These are phyloP conservation scores for Bruguiera sexangula DNA, from an alignment of 345 rosid genomes.

Conservation along the genomic window DNA sequence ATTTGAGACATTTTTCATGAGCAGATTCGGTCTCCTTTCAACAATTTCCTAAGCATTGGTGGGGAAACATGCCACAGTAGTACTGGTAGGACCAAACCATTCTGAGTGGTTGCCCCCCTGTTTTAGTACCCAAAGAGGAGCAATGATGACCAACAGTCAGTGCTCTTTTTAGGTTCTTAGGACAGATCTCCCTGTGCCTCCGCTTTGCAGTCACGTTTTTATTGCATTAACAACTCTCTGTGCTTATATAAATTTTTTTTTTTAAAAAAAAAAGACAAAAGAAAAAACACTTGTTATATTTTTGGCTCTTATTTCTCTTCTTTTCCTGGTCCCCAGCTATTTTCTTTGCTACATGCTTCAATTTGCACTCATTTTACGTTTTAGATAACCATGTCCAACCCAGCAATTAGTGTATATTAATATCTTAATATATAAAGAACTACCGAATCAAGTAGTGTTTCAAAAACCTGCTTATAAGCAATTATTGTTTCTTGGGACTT, in stretches of 20 bases:
- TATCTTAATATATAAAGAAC: no score
- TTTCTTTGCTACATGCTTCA: no score
- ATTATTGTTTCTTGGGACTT: background rate
- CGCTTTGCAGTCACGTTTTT: background rate
- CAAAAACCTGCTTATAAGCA: no score
- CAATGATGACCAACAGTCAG: background rate
- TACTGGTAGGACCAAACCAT: background rate
- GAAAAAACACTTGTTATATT: background rate
- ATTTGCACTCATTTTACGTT: no score
- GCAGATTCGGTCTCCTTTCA: slow-evolving; percentile 3
- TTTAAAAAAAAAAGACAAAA: no score
- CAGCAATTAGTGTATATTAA: no score
- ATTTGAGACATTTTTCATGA: background rate
- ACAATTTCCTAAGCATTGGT: background rate
- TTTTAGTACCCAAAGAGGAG: background rate
- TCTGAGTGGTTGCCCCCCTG: slow-evolving; percentile 3
- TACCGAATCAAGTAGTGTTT: no score
- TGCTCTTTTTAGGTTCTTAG: background rate
- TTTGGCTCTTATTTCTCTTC: background rate
- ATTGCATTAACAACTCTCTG: background rate
- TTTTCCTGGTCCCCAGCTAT: background rate
- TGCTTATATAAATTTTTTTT: slow-evolving; percentile 3
- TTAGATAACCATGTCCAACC: no score
- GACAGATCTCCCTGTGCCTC: slow-evolving; percentile 6
- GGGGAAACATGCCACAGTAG: background rate